Evolutionary conservation across 2,329 filamentous ascomycete species (phyloP).

Genomic region (Eutypella sp.): DNA sequence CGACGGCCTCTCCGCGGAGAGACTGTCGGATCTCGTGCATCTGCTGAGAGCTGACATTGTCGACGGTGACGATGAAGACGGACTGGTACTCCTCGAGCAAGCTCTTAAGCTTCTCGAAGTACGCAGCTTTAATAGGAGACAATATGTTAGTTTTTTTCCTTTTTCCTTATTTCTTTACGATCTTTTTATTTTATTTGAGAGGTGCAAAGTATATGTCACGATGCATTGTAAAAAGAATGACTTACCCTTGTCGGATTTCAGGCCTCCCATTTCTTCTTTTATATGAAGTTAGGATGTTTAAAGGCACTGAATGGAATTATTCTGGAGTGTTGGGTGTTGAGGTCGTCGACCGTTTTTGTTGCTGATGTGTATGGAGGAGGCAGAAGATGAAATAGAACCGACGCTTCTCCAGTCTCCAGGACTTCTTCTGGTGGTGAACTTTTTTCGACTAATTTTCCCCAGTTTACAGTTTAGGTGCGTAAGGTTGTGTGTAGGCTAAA

Average conservation of each 20-base stretch:
- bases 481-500: too few relatives aligned
- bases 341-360: not conserved
- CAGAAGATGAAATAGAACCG: not conserved
- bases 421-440: too few relatives aligned
- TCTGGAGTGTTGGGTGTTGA: constrained; percentile 2
- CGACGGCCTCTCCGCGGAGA: constrained; percentile 86
- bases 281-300: constrained; percentile 97
- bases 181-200: too few relatives aligned
- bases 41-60: constrained; percentile 99
- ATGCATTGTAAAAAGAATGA: too few relatives aligned
- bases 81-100: constrained; percentile 95
- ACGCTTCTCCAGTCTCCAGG: too few relatives aligned
- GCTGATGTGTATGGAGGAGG: not conserved
- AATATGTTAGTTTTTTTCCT: constrained; percentile 3
- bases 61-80: constrained; percentile 94
- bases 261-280: constrained; percentile 99
- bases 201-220: too few relatives aligned
- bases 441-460: not conserved
- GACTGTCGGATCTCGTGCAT: constrained; percentile 99
- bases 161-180: constrained; percentile 11
- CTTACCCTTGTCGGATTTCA: constrained; percentile 82
- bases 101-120: constrained; percentile 99
- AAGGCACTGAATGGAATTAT: constrained; percentile 54
- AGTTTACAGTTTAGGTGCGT: too few relatives aligned
- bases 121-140: constrained; percentile 35